phyloP scores from a whole-genome alignment of 208 protist species.

The Crithidia sp. region DNA sequence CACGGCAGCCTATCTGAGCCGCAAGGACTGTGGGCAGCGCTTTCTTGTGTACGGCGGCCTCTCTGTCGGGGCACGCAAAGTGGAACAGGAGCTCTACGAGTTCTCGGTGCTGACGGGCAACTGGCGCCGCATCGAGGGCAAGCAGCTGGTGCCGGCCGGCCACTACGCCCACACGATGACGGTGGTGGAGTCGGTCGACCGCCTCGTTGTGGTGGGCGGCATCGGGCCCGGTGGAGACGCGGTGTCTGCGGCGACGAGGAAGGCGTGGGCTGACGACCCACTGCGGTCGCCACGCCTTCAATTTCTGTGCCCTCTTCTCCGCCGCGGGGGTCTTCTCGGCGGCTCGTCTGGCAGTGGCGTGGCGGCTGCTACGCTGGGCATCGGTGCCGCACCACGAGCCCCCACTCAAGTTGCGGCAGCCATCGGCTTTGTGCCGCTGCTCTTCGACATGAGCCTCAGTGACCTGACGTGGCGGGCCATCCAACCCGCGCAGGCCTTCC shows the following conservation, averaged over 20 bases:
- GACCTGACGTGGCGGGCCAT: constrained; percentile 78
- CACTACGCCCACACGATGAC: constrained; percentile 81
- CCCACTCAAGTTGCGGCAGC: not conserved
- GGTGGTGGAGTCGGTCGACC: constrained; percentile 51
- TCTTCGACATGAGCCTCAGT: constrained; percentile 85
- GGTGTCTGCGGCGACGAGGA: constrained; percentile 2
- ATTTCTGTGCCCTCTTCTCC: constrained; percentile 36
- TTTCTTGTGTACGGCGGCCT: constrained; percentile 84
- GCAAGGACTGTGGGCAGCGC: constrained; percentile 69
- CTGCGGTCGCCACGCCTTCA: constrained; percentile 32
- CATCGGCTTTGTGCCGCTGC: constrained; percentile 74
- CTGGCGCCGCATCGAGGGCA: constrained; percentile 83
- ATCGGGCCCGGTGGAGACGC: constrained; percentile 63
- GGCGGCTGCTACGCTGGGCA: not conserved
- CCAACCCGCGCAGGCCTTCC: constrained; percentile 57
- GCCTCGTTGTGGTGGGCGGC: constrained; percentile 78
- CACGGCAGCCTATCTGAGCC: constrained; percentile 53
- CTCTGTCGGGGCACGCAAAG: constrained; percentile 19
- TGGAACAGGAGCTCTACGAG: constrained; percentile 88
- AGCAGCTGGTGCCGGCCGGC: constrained; percentile 68
- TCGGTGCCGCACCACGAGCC: constrained; percentile 1
- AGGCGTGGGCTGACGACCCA: constrained; percentile 26
- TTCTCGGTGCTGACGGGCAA: constrained; percentile 77
- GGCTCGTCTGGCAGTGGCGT: not conserved
- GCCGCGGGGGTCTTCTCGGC: constrained; percentile 6